Conservation (phyloP, 2,329 filamentous ascomycete genomes). For the Aspergillus clavatus region DNA sequence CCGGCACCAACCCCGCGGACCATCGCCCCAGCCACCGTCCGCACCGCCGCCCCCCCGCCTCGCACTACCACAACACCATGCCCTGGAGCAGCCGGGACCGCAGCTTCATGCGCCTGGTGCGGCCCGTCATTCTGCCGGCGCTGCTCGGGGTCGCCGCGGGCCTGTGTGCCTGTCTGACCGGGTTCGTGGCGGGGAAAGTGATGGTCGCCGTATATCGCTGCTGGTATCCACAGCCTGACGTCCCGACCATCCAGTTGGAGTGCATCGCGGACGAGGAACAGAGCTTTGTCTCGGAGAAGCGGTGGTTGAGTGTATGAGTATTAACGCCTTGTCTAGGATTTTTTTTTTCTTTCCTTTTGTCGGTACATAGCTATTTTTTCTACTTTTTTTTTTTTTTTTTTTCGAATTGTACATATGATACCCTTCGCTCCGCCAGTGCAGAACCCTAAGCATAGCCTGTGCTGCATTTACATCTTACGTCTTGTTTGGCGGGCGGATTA, state of each 20-base stretch:
- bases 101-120: slow-evolving; percentile 26
- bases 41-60: slow-evolving; percentile 11
- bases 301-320: not conserved
- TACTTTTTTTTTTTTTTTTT: too few relatives aligned
- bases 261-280: too few relatives aligned
- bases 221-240: slow-evolving; percentile 2
- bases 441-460: too few relatives aligned
- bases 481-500: too few relatives aligned
- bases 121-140: slow-evolving; percentile 37
- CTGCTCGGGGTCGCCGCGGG: slow-evolving; percentile 36
- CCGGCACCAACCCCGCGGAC: slow-evolving; percentile 2
- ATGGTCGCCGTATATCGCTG: slow-evolving; percentile 12
- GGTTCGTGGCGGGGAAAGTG: slow-evolving; percentile 33
- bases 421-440: too few relatives aligned
- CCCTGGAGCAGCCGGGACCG: slow-evolving; percentile 17
- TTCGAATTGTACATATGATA: too few relatives aligned
- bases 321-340: not conserved
- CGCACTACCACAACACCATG: slow-evolving; percentile 17
- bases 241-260: too few relatives aligned
- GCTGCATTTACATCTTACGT: too few relatives aligned
- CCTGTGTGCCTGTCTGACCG: slow-evolving; percentile 34
- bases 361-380: too few relatives aligned
- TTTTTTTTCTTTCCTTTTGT: not conserved
- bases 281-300: slow-evolving; percentile 15
- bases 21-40: slow-evolving; percentile 14